phyloP scores from a whole-genome alignment of 371 early-diverging fungal genomes.

The Paraphysoderma sedebokerense region DNA sequence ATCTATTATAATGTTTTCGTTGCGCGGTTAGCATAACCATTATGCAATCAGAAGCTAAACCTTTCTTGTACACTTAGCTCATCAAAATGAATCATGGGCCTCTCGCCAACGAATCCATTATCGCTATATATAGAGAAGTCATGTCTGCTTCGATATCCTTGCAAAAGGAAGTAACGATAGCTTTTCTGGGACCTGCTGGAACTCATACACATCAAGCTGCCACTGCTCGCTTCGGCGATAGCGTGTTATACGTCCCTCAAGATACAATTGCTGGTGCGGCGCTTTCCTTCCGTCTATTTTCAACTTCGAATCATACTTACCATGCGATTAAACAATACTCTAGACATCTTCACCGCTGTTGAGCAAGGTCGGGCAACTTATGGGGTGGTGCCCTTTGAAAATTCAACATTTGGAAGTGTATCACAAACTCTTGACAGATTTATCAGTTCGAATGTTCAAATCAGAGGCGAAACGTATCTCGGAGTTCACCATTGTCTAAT shows the following conservation, averaged over 20 bases:
- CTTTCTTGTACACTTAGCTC: too few relatives aligned
- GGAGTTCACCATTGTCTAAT: conserved; percentile 60
- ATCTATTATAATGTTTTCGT: background rate
- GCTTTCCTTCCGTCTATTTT: background rate
- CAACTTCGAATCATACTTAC: background rate
- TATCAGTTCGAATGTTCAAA: conserved; percentile 21
- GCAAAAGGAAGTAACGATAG: conserved; percentile 60
- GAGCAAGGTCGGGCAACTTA: conserved; percentile 59
- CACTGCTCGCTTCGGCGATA: conserved; percentile 58
- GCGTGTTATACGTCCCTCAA: conserved; percentile 49
- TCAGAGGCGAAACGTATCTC: conserved; percentile 30
- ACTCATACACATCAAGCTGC: conserved; percentile 89
- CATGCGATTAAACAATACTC: background rate
- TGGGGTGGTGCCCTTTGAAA: conserved; percentile 90
- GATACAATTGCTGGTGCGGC: conserved; percentile 31
- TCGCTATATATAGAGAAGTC: conserved; percentile 76
- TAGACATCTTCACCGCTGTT: conserved; percentile 63
- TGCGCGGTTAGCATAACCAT: background rate
- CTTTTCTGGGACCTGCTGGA: conserved; percentile 82
- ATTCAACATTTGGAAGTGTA: conserved; percentile 76
- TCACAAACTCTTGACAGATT: conserved; percentile 66
- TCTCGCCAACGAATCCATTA: conserved; percentile 47
- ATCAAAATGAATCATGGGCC: conserved; percentile 61
- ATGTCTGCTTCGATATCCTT: conserved; percentile 81
- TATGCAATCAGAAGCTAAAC: too few relatives aligned